These are phyloP conservation scores for Terana coerulea DNA, from an alignment of 768 basidiomycete genomes.

Conservation along the genomic window DNA sequence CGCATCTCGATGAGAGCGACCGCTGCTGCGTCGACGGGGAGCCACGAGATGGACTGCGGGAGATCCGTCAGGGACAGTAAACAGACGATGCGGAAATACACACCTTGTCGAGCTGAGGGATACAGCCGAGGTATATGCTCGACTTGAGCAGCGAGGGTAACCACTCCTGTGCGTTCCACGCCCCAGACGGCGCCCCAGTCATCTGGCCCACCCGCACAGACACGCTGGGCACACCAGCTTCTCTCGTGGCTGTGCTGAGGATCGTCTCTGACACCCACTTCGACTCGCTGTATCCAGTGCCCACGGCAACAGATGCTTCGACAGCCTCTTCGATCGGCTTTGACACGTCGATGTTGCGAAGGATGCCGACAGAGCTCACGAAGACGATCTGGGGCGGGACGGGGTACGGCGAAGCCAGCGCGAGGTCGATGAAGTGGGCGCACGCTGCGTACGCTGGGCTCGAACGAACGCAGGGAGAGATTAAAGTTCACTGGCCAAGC, in stretches of 20 bases:
- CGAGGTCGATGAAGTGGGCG: constrained; percentile 35
- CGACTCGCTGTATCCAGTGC: constrained; percentile 29
- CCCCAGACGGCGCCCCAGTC: constrained; percentile 31
- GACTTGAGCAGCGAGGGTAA: constrained; percentile 31
- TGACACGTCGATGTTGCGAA: constrained; percentile 13
- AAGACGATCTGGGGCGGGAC: constrained; percentile 30
- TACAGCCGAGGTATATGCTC: constrained; percentile 7
- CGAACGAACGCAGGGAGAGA: constrained; percentile 27
- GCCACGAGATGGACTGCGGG: too few species aligned
- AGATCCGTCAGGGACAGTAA: too few species aligned
- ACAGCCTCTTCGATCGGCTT: constrained; percentile 18
- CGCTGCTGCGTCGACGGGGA: too few species aligned
- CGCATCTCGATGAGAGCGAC: too few species aligned
- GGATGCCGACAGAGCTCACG: constrained; percentile 31
- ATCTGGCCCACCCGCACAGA: constrained; percentile 37
- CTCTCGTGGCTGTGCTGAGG: constrained; percentile 14
- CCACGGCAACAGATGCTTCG: constrained; percentile 20
- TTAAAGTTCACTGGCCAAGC: constrained; percentile 37
- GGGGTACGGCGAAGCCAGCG: constrained; percentile 27
- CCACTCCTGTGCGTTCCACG: constrained; percentile 36
- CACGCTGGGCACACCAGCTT: constrained; percentile 22
- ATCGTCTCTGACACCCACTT: constrained; percentile 31
- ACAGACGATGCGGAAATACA: neutral
- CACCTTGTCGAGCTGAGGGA: constrained; percentile 8
- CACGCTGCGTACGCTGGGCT: constrained; percentile 24